Conservation (phyloP, 331 rosid species). For the Ulmus americana region DNA sequence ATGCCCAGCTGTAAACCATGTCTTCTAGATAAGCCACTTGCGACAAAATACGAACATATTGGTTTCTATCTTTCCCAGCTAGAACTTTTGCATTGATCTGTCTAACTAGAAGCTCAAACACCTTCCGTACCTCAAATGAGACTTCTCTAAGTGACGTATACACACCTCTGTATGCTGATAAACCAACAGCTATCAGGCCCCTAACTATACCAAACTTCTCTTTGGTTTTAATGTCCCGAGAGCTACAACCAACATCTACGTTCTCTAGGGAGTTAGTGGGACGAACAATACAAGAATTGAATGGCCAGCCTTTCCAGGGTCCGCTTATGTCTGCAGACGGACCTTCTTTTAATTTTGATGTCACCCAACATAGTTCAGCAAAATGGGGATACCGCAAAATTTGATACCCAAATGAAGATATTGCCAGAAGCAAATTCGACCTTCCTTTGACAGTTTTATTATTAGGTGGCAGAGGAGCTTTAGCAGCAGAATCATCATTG, state of each 20-base stretch:
- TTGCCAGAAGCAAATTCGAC: constrained; percentile 60
- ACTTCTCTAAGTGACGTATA: constrained; percentile 80
- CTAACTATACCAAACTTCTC: constrained; percentile 61
- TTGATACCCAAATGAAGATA: constrained; percentile 86
- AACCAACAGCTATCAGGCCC: constrained; percentile 88
- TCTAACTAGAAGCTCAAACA: constrained; percentile 62
- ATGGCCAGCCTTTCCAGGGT: constrained; percentile 99
- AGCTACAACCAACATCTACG: constrained; percentile 35
- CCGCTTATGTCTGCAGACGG: constrained; percentile 83
- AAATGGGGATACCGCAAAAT: constrained; percentile 86
- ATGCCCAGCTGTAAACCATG: constrained; percentile 84
- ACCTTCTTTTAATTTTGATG: constrained; percentile 84
- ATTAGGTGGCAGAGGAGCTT: constrained; percentile 44
- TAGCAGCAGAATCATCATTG: constrained; percentile 36
- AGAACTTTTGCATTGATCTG: constrained; percentile 56
- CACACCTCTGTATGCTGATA: constrained; percentile 76
- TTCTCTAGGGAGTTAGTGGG: constrained; percentile 49
- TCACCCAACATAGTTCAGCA: constrained; percentile 96
- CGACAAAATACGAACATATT: constrained; percentile 66
- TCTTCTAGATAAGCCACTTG: constrained; percentile 98
- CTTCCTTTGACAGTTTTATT: constrained; percentile 58
- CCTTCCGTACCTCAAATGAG: constrained; percentile 66
- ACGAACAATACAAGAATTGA: constrained; percentile 78
- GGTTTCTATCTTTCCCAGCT: constrained; percentile 77
- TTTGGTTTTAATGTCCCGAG: constrained; percentile 46